Evolutionary conservation across 108 stramenopile genomes (phyloP).

Genomic region (Cyclostephanos tholiformis): DNA sequence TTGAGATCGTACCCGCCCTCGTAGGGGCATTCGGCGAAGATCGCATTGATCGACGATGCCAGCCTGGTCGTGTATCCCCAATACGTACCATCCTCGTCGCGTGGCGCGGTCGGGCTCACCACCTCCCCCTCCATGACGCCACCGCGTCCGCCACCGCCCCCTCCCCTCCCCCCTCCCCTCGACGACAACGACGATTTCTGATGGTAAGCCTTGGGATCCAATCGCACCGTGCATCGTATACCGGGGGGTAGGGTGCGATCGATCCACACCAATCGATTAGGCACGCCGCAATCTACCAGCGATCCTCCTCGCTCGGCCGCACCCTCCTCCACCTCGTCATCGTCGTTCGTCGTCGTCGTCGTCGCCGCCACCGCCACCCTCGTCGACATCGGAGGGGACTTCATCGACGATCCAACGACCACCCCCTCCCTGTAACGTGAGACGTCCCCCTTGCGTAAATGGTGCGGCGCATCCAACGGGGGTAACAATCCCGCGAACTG

Average conservation of each 20-base stretch:
- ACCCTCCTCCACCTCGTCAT: slow-evolving; percentile 19
- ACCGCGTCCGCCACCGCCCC: no score
- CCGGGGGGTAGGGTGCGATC: slow-evolving; percentile 75
- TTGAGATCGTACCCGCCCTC: slow-evolving; percentile 92
- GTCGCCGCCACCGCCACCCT: background rate
- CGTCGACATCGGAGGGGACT: no score
- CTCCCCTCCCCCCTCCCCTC: no score
- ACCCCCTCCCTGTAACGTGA: slow-evolving; percentile 91
- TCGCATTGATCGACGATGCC: slow-evolving; percentile 82
- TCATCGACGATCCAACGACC: no score
- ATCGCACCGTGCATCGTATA: slow-evolving; percentile 88
- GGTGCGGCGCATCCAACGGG: slow-evolving; percentile 98
- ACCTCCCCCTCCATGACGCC: slow-evolving; percentile 66
- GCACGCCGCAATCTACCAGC: slow-evolving; percentile 86
- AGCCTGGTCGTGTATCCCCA: slow-evolving; percentile 95
- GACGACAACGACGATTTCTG: no score
- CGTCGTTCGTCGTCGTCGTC: slow-evolving; percentile 32
- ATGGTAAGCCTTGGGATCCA: slow-evolving; percentile 68
- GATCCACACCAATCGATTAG: slow-evolving; percentile 76
- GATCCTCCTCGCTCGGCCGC: slow-evolving; percentile 52
- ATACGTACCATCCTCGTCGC: slow-evolving; percentile 91
- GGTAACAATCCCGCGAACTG: slow-evolving; percentile 93
- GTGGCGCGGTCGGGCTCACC: slow-evolving; percentile 83
- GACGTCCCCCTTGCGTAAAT: slow-evolving; percentile 90
- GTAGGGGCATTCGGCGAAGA: slow-evolving; percentile 89